Base-by-base conservation (phyloP, 2,329 filamentous ascomycete species). In the Gremmenia infestans region DNA sequence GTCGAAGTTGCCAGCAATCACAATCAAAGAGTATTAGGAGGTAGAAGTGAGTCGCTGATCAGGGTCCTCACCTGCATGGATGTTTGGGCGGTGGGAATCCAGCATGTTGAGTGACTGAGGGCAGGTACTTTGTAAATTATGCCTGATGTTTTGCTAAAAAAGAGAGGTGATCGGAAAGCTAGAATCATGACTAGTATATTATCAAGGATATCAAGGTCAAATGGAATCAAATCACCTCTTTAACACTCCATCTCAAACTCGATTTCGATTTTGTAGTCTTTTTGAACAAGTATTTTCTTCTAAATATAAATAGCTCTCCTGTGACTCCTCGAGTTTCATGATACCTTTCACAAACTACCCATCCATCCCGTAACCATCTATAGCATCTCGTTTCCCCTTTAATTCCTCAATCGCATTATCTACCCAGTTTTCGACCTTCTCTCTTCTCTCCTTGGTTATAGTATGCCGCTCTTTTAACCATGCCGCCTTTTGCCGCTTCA, bases 331-430 rank as follows among this genome's bases (percentile, higher is more conserved):
- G 12, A 53, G 45, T 25, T 39, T 53, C 12, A 28, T n/a, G 42
- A 53, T 53, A 28, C 45, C 53, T 40, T 49, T 50, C 7, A n/a
- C 50, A 14, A 56, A 53, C 32, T 49, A 53, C 23, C 50, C 54
- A 37, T 46, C 37, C 17, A 43, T 28, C 2, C 50, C 50, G 32
- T 14, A 56, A 5, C 15, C 40, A 15, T 48, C 12, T 12, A 53
- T 50, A 17, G 19, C 35, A 35, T 47, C 46, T n/a, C 32, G 37
- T n/a, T 53, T 36, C 5, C 39, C 54, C 23, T 37, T 39, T 17
- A 53, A 32, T 15, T 56, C 54, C n/a, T 39, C 50, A 17, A 53
- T 19, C 0, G 37, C 46, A 46, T 56, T 56, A 14, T 15, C 19
- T 17, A 49, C 22, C 50, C 28, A 56, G 42, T 53, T 25, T 7